These are phyloP conservation scores for Nannochloropsis oceanica DNA, from an alignment of 108 stramenopile species.

Conservation along the genomic window DNA sequence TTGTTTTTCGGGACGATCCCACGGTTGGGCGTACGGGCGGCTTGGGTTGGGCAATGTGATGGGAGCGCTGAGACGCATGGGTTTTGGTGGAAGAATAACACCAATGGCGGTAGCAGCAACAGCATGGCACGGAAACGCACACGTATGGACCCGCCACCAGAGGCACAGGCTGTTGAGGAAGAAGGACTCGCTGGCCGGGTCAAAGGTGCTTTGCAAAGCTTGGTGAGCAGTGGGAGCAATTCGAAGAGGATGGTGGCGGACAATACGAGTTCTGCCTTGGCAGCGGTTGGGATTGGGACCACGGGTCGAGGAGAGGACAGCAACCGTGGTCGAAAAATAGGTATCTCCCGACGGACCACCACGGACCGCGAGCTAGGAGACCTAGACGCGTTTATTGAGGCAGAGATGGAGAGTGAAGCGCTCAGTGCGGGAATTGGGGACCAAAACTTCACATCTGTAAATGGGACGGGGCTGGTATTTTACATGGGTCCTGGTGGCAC, in stretches of 20 bases:
- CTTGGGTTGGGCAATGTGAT: conserved; percentile 16
- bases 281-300: not conserved
- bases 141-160: not conserved
- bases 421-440: not conserved
- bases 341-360: not conserved
- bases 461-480: conserved; percentile 19
- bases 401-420: not conserved
- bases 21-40: conserved; percentile 10
- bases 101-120: not conserved
- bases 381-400: not conserved
- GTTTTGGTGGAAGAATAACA: conserved; percentile 22
- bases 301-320: not conserved
- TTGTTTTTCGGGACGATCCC: conserved; percentile 11
- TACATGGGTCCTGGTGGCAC: not conserved
- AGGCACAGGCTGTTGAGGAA: not conserved
- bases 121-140: not conserved
- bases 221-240: not conserved
- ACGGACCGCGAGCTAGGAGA: not conserved
- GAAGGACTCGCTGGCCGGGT: not conserved
- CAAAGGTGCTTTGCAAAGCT: not conserved
- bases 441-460: conserved; percentile 9
- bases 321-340: not conserved
- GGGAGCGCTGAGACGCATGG: conserved; percentile 16
- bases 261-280: not conserved
- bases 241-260: not conserved